These are phyloP conservation scores for Leccinum ochraceum DNA, from an alignment of 768 basidiomycete species.

Conservation along the genomic window DNA sequence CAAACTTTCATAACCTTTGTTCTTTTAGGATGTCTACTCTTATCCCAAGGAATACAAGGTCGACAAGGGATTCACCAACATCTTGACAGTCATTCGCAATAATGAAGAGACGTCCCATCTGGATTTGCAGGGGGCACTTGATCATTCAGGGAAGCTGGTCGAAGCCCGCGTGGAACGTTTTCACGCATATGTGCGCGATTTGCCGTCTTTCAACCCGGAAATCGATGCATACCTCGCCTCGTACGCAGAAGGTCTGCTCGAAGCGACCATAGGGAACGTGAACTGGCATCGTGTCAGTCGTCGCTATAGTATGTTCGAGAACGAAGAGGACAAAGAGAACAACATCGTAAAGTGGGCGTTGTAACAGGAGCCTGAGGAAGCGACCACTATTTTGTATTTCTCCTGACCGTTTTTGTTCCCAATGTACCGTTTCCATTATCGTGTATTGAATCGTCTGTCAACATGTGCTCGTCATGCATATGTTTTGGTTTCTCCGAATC, in stretches of 20 bases:
- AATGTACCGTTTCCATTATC: background rate
- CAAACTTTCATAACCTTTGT: background rate
- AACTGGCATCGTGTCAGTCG: background rate
- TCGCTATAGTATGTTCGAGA: background rate
- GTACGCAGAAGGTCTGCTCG: background rate
- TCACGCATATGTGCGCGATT: background rate
- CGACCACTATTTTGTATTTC: background rate
- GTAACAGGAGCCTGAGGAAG: background rate
- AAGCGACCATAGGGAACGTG: background rate
- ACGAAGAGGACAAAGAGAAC: background rate
- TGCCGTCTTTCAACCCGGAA: background rate
- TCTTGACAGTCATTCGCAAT: background rate
- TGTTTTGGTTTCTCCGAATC: background rate
- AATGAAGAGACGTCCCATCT: background rate
- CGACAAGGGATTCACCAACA: background rate
- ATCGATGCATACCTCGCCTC: background rate
- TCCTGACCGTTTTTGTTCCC: background rate
- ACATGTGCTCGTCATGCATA: no score
- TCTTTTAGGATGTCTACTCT: background rate
- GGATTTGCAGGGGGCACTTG: background rate
- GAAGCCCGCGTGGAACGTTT: background rate
- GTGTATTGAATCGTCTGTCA: no score
- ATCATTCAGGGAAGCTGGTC: background rate
- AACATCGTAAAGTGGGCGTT: background rate
- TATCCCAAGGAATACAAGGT: background rate